Base-by-base conservation (phyloP, 2,329 filamentous ascomycete species). In the Dendrostoma leiphaemia region DNA sequence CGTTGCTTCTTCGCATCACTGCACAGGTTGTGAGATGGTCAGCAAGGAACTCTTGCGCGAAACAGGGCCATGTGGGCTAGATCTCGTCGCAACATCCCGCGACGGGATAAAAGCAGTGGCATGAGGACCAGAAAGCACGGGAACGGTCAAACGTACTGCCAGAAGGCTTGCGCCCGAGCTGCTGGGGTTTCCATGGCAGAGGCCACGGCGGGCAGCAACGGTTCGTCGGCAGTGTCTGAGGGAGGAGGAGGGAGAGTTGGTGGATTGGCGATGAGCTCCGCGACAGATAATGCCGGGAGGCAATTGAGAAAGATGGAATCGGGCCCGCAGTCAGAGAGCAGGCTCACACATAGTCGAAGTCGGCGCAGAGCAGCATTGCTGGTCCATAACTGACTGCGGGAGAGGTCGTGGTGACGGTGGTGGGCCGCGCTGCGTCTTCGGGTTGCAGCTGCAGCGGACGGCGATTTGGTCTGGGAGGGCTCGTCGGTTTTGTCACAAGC, bases 381-480 rank as follows among this genome's bases (percentile, higher is more conserved):
- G 62, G 64, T 69, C 67, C 67, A 69, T 69, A 67, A 67, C 66
- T 67, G 54, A 41, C 43, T 44, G 48, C 29, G 31, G 41, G 34
- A 40, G 17, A 43, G 23, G 32, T 28, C 23, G 46, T 29, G 32
- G 48, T 17, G 48, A 3, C 59, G 60, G 43, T 48, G 48, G 56
- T 54, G 52, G 59, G 45, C 53, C 44, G 59, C 55, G 19, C n/a
- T n/a, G n/a, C 45, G 56, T 56, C 26, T 46, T 37, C 29, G 51
- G 45, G 45, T 40, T 48, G 55, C 24, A 10, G 26, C 35, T 48
- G 55, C 24, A 10, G 26, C 35, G 40, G 48, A 12, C 28, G 28
- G 13, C 28, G 15, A 17, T 46, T 31, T 51, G 40, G 43, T 31
- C 49, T 50, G 44, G 26, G 50, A 29, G 48, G 31, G 35, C 35